Conservation (phyloP, 1,139 yeast genomes). For the Geotrichum klebahnii region DNA sequence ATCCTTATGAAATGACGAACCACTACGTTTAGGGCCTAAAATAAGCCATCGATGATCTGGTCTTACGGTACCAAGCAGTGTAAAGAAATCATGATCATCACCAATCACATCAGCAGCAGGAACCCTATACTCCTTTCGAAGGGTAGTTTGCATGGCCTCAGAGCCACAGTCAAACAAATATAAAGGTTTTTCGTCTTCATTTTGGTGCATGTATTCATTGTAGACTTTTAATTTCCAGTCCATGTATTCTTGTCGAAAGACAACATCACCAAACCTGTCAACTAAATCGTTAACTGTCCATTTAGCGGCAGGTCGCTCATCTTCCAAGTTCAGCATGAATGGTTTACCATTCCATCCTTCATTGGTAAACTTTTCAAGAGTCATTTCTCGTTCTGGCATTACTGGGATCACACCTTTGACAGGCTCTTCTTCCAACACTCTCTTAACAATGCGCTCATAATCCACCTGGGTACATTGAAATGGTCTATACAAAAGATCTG, state of each 20-base stretch:
- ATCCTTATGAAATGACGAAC: conserved; percentile 88
- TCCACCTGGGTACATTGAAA: conserved; percentile 72
- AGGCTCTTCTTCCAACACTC: conserved; percentile 28
- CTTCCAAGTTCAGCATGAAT: conserved; percentile 52
- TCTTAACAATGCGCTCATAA: conserved; percentile 39
- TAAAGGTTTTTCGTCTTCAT: conserved; percentile 75
- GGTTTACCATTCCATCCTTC: conserved; percentile 52
- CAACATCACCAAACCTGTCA: conserved; percentile 53
- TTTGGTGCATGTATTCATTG: conserved; percentile 54
- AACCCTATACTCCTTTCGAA: conserved; percentile 51
- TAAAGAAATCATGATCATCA: conserved; percentile 36
- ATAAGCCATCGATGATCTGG: conserved; percentile 92
- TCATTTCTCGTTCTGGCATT: conserved; percentile 38
- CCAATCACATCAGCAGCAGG: conserved; percentile 51
- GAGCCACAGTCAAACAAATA: conserved; percentile 80
- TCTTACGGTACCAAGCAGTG: conserved; percentile 47
- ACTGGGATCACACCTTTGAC: conserved; percentile 23
- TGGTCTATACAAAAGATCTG: conserved; percentile 71
- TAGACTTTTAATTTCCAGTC: conserved; percentile 69
- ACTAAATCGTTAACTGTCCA: conserved; percentile 57
- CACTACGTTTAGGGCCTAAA: conserved; percentile 74
- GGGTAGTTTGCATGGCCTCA: conserved; percentile 51
- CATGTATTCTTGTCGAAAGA: conserved; percentile 79
- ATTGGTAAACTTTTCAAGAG: conserved; percentile 46
- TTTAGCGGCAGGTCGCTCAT: conserved; percentile 42